Percentiles rank a stretch among this genome's conserved stretches.
These are phyloP conservation scores for Cercospora berteroae DNA, from an alignment of 2,329 filamentous ascomycete genomes.

Conservation along the genomic window DNA sequence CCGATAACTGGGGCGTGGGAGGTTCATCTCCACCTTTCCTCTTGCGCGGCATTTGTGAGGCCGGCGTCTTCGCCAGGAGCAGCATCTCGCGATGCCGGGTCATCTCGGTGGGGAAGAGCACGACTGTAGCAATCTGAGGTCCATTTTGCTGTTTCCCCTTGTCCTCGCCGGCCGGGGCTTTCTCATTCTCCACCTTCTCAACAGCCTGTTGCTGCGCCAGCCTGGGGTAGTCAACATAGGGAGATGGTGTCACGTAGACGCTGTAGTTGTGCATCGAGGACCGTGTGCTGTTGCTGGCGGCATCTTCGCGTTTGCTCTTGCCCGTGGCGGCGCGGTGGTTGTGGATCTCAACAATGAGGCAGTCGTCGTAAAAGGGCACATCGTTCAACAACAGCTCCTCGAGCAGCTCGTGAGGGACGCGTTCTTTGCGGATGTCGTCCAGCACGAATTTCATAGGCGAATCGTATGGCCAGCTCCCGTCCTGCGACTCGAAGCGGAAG, in stretches of 20 bases:
- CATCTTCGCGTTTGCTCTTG: conserved; percentile 45
- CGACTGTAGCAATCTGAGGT: conserved; percentile 69
- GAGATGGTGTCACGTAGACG: conserved; percentile 83
- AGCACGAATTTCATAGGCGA: conserved; percentile 84
- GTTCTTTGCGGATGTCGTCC: conserved; percentile 72
- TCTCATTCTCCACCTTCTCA: conserved; percentile 42
- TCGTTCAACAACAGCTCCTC: conserved; percentile 69
- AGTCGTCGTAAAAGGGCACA: conserved; percentile 86
- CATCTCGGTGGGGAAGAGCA: conserved; percentile 79
- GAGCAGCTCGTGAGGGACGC: conserved; percentile 85
- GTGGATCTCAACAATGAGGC: conserved; percentile 90
- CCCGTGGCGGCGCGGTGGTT: conserved; percentile 71
- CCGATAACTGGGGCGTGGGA: conserved; percentile 53
- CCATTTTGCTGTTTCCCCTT: conserved; percentile 36
- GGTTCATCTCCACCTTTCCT: conserved; percentile 48
- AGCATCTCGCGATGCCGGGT: conserved; percentile 73
- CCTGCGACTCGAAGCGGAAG: conserved; percentile 91
- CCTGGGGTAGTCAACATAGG: conserved; percentile 69
- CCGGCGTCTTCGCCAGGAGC: conserved; percentile 70
- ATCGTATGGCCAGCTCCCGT: conserved; percentile 86
- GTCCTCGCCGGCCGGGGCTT: conserved; percentile 44
- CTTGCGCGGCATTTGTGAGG: conserved; percentile 48
- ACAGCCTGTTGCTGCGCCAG: conserved; percentile 40
- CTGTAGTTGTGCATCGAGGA: conserved; percentile 94
- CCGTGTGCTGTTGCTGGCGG: conserved; percentile 55